Conservation (phyloP, 257 asterid species). For the Solanum chilense region DNA sequence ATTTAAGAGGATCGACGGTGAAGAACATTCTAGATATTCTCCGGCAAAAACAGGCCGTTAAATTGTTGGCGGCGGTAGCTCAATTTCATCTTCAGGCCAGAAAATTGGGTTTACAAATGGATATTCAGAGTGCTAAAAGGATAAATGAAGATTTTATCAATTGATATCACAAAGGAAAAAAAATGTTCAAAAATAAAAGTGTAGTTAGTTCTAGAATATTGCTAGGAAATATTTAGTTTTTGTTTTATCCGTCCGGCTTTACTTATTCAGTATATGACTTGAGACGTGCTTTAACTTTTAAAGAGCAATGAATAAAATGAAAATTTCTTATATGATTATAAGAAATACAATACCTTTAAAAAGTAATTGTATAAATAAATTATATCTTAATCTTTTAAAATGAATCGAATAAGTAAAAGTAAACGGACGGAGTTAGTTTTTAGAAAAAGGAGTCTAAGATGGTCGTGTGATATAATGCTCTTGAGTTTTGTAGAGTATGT, state of each 20-base stretch:
- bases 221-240: no score
- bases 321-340: not conserved
- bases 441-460: no score
- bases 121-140: not conserved
- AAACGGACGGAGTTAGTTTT: no score
- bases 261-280: not conserved
- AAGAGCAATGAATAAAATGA: not conserved
- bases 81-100: constrained; percentile 18
- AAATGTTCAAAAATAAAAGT: no score
- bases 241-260: not conserved
- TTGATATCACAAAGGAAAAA: not conserved
- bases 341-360: no score
- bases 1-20: constrained; percentile 4
- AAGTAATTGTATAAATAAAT: no score
- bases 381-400: no score
- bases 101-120: constrained; percentile 24
- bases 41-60: constrained; percentile 1
- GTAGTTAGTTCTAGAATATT: not conserved
- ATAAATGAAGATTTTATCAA: not conserved
- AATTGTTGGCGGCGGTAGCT: constrained; percentile 3
- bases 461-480: no score
- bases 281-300: no score
- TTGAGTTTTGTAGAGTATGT: no score
- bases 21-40: constrained; percentile 6
- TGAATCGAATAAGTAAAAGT: no score